Conservation (phyloP, 352 stramenopile genomes). For the Phytopythium litorale region DNA sequence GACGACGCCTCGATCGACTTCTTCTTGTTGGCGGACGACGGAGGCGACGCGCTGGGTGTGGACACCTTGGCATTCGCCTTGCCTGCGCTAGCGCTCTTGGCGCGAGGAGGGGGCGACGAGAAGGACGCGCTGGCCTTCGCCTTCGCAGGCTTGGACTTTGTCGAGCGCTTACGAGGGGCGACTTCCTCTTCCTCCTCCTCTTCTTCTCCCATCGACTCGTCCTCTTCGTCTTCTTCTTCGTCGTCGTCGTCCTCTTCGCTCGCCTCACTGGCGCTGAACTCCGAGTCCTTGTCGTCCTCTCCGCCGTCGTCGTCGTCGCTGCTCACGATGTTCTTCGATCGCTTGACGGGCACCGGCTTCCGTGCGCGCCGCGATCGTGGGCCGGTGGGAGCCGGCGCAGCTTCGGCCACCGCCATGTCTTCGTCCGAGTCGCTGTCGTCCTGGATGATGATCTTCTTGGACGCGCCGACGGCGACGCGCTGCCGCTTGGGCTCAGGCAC, state of each 20-base stretch:
- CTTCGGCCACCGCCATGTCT: slow-evolving; percentile 14
- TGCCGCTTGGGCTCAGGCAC: slow-evolving; percentile 25
- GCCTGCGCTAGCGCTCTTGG: neutral
- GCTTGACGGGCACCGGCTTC: neutral
- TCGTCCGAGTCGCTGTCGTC: slow-evolving; percentile 80
- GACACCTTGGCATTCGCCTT: neutral
- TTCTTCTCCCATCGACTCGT: slow-evolving; percentile 25
- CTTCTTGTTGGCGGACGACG: slow-evolving; percentile 22
- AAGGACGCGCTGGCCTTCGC: slow-evolving; percentile 28
- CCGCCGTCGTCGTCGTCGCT: slow-evolving; percentile 41
- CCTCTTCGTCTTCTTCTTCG: slow-evolving; percentile 38
- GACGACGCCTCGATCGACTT: slow-evolving; percentile 22
- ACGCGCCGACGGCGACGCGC: slow-evolving; percentile 7
- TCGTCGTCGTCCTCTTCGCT: slow-evolving; percentile 47
- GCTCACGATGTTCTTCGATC: slow-evolving; percentile 22
- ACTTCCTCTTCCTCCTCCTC: slow-evolving; percentile 36
- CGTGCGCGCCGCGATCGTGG: neutral
- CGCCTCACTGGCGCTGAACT: slow-evolving; percentile 38
- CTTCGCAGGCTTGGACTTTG: slow-evolving; percentile 22
- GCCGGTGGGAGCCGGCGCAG: slow-evolving; percentile 7
- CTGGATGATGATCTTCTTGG: slow-evolving; percentile 66
- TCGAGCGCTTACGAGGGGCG: slow-evolving; percentile 37
- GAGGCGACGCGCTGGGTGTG: slow-evolving; percentile 6
- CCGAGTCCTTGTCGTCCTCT: slow-evolving; percentile 47
- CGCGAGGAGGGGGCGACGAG: slow-evolving; percentile 25